Evolutionary conservation across 495 filamentous ascomycete genomes (phyloP).

Genomic region (Viridothelium virens): DNA sequence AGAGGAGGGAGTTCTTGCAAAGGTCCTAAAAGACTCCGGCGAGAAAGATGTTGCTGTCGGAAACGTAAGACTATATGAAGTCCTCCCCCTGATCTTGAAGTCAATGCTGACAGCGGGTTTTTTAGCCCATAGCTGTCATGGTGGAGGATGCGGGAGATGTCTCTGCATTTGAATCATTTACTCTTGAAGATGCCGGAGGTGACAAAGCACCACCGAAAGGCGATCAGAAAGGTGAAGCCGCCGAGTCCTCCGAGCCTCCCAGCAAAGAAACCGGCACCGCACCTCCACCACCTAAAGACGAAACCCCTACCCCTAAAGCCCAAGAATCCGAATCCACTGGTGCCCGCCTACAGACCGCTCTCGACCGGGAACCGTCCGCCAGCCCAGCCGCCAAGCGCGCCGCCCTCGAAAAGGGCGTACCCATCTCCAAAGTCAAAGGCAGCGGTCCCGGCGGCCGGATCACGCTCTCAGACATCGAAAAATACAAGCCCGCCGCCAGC

Average conservation of each 20-base stretch:
- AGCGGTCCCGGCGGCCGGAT: conserved; percentile 79
- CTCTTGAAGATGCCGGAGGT: conserved; percentile 81
- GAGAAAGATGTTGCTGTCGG: conserved; percentile 94
- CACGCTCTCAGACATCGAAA: conserved; percentile 89
- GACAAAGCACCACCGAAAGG: conserved; percentile 53
- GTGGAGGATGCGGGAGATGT: conserved; percentile 86
- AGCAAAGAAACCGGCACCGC: conserved; percentile 48
- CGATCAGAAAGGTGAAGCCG: conserved; percentile 53
- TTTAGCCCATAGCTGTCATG: conserved; percentile 90
- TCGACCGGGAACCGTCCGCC: conserved; percentile 69
- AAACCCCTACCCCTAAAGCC: conserved; percentile 38
- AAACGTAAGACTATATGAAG: conserved; percentile 56
- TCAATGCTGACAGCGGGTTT: not conserved
- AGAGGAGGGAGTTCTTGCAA: conserved; percentile 92
- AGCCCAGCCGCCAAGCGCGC: conserved; percentile 70
- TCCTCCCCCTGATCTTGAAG: not conserved
- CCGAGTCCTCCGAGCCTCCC: conserved; percentile 51
- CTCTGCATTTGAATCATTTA: conserved; percentile 80
- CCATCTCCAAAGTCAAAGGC: conserved; percentile 74
- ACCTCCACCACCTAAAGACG: conserved; percentile 49
- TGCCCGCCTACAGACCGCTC: conserved; percentile 70
- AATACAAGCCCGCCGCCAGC: conserved; percentile 52
- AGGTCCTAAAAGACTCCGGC: conserved; percentile 86
- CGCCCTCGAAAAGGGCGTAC: conserved; percentile 78
- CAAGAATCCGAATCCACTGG: conserved; percentile 66